A percentile compares a stretch with the other conserved stretches of the same genome.
These are phyloP conservation scores for Mycena metata DNA, from an alignment of 768 basidiomycete genomes.

Conservation along the genomic window DNA sequence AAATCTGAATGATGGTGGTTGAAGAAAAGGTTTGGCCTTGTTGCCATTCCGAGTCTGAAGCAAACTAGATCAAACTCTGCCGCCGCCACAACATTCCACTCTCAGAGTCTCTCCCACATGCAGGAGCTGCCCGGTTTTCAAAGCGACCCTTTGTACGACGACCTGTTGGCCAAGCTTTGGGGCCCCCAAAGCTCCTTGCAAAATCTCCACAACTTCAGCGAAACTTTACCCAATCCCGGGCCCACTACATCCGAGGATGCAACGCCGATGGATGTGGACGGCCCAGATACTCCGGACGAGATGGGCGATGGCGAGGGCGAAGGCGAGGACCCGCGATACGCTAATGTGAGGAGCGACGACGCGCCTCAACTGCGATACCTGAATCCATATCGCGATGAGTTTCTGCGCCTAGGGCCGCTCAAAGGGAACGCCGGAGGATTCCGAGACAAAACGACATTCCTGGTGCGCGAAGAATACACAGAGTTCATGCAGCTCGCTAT, in stretches of 20 bases:
- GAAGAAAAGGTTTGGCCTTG: no score
- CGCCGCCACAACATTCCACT: no score
- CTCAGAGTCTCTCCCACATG: no score
- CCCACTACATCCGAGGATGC: neutral
- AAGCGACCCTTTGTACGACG: conserved; percentile 5
- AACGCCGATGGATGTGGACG: conserved; percentile 7
- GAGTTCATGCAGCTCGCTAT: conserved; percentile 6
- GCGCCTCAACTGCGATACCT: conserved; percentile 9
- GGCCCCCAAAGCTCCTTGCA: no score
- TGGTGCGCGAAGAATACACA: neutral
- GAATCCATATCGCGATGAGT: neutral
- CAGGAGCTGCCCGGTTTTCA: no score
- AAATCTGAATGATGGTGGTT: no score
- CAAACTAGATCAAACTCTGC: no score
- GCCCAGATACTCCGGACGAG: no score
- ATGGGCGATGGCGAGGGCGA: neutral
- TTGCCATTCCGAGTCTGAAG: no score
- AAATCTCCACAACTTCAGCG: no score
- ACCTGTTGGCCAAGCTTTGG: no score
- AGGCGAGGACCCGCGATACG: conserved; percentile 3
- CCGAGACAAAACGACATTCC: neutral
- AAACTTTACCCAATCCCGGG: no score
- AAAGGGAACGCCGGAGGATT: neutral
- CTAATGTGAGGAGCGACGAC: neutral
- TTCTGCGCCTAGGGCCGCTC: neutral